Base-by-base conservation (phyloP, 352 stramenopile genomes). In the Elongisporangium senticosum region DNA sequence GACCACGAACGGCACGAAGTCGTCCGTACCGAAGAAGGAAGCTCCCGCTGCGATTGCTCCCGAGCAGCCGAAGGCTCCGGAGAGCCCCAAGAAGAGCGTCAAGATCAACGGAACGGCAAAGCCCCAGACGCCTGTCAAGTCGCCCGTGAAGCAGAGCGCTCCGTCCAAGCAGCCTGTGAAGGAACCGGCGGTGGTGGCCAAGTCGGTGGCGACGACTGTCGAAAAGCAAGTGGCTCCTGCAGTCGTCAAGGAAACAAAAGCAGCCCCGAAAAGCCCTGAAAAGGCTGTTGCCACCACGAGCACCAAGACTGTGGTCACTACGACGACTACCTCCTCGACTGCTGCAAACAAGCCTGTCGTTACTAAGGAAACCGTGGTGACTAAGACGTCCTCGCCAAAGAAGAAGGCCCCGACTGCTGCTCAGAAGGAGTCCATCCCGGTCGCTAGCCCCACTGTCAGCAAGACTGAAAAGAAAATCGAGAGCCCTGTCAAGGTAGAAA, bases 21-120 rank as follows among this genome's bases (percentile, higher is more conserved):
- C 53, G 13, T 21, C 53, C 0, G 13, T 65, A 1, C 65, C 69
- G 3, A 63, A 66, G 59, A 67, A 74, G 50, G 58, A 62, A 22
- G 26, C 37, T 4, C 22, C 24, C 2, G 22, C 55, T 19, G 49
- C 33, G 5, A 48, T 13, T 21, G 47, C 58, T 14, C 14, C 39
- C 15, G 48, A 51, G 13, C 40, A 24, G 17, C 21, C 40, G 10
- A 43, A 43, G 19, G 54, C 40, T 14, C 17, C 54, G 10, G 54
- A 28, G 14, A 39, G 39, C n/a, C 55, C 55, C 7, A 21, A 28
- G 17, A 61, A 55, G 26, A 26, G 21, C 3, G 20, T 33, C 4
- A 55, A 55, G 55, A 13, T 20, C 14, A 39, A 20, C 13, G 55
- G 49, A 15, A 23, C 47, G 26, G 21, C 13, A 7, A 55, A 40